Evolutionary conservation across 352 stramenopile species (phyloP).

Genomic region (Phytophthora rubi): DNA sequence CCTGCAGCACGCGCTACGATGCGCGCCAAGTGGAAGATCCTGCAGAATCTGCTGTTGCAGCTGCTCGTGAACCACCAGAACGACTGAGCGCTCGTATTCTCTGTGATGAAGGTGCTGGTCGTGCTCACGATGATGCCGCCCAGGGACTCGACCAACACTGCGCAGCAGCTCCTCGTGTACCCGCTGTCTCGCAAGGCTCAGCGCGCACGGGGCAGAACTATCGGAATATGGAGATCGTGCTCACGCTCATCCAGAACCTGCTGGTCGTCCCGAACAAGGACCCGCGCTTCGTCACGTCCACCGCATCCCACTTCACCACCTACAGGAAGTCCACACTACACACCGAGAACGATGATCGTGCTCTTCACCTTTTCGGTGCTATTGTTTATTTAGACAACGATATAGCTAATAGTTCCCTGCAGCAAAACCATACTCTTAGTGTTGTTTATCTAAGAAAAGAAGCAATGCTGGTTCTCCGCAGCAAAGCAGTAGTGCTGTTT

Average conservation of each 20-base stretch:
- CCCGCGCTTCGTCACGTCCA: constrained; percentile 78
- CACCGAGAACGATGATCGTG: constrained; percentile 84
- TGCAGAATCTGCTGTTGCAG: constrained; percentile 89
- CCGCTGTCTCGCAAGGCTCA: constrained; percentile 71
- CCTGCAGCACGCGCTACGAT: constrained; percentile 80
- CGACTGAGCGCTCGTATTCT: constrained; percentile 88
- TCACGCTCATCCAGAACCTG: constrained; percentile 76
- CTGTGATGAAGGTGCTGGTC: constrained; percentile 90
- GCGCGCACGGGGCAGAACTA: constrained; percentile 73
- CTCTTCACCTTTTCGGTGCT: constrained; percentile 45
- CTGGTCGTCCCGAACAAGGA: constrained; percentile 87
- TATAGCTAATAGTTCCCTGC: too few relatives aligned
- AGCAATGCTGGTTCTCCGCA: too few relatives aligned
- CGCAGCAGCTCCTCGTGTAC: constrained; percentile 82
- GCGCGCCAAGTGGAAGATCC: constrained; percentile 85
- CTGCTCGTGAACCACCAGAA: constrained; percentile 88
- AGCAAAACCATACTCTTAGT: too few relatives aligned
- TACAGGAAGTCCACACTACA: constrained; percentile 85
- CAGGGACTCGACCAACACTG: constrained; percentile 80
- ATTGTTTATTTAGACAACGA: too few relatives aligned
- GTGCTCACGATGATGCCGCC: constrained; percentile 91
- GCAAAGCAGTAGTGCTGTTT: too few relatives aligned
- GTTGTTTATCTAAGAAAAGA: too few relatives aligned
- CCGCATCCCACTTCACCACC: constrained; percentile 73
- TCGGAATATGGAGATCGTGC: constrained; percentile 88